Evolutionary conservation across 805 yeast species (phyloP).

Genomic region (Kodamaea laetipori): DNA sequence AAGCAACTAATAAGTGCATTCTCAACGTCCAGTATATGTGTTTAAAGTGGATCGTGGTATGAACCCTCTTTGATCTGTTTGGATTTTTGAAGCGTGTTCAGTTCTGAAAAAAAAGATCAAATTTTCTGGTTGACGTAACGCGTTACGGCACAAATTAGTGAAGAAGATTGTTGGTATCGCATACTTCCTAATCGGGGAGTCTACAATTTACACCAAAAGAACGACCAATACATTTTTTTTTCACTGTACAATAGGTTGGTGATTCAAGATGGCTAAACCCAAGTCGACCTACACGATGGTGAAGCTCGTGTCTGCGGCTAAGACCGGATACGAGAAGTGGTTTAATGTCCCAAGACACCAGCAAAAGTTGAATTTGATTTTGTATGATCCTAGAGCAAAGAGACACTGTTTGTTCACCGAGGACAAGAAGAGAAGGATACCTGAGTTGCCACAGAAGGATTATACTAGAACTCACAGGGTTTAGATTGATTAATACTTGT

Average conservation of each 20-base stretch:
- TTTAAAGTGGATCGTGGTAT: background rate
- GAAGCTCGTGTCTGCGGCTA: conserved; percentile 83
- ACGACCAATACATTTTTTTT: no score
- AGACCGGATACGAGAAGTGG: conserved; percentile 85
- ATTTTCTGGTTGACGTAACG: conserved; percentile 9
- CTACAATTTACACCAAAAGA: no score
- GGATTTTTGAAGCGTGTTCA: conserved; percentile 19
- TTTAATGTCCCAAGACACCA: conserved; percentile 81
- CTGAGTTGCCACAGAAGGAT: conserved; percentile 45
- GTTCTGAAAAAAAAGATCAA: conserved; percentile 13
- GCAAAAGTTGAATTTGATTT: conserved; percentile 71
- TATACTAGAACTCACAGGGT: conserved; percentile 26
- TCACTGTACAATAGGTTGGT: background rate
- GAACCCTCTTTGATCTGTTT: conserved; percentile 7
- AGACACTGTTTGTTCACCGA: conserved; percentile 92
- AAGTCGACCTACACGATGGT: conserved; percentile 81
- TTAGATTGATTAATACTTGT: conserved; percentile 10
- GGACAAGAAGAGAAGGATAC: conserved; percentile 80
- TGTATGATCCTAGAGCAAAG: conserved; percentile 53
- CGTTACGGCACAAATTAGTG: conserved; percentile 4
- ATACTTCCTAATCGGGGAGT: conserved; percentile 13
- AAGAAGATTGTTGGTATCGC: background rate
- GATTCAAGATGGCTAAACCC: conserved; percentile 40
- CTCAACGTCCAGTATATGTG: background rate
- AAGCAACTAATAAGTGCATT: conserved; percentile 18